phyloP scores from a whole-genome alignment of 768 basidiomycete species.

The Pholiota molesta region DNA sequence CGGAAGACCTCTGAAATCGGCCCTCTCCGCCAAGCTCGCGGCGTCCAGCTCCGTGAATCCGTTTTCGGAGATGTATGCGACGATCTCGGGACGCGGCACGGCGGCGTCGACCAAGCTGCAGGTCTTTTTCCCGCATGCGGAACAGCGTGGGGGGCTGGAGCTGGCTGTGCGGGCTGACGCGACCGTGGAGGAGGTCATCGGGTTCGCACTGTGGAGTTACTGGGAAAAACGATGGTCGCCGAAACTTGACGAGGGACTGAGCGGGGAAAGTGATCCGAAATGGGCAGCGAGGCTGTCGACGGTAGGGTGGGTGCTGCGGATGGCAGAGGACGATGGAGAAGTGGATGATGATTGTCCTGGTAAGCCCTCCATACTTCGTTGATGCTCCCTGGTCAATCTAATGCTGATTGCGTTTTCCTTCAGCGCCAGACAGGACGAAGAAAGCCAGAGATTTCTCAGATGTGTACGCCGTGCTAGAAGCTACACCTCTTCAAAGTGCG shows the following conservation, averaged over 20 bases:
- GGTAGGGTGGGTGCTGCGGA: slow-evolving; percentile 89
- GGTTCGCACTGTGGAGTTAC: slow-evolving; percentile 87
- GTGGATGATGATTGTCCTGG: slow-evolving; percentile 99
- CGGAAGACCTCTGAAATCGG: slow-evolving; percentile 51
- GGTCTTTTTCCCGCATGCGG: slow-evolving; percentile 86
- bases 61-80: slow-evolving; percentile 84
- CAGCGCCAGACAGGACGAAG: slow-evolving; percentile 88
- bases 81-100: slow-evolving; percentile 78
- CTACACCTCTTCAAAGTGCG: slow-evolving; percentile 69
- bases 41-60: slow-evolving; percentile 77
- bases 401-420: slow-evolving; percentile 5
- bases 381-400: slow-evolving; percentile 1
- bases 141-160: slow-evolving; percentile 61
- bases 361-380: slow-evolving; percentile 41
- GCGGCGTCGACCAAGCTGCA: slow-evolving; percentile 64
- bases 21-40: slow-evolving; percentile 75
- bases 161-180: slow-evolving; percentile 85
- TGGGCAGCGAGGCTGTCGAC: slow-evolving; percentile 65
- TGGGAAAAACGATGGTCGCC: slow-evolving; percentile 89
- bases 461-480: slow-evolving; percentile 87
- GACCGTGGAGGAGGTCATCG: slow-evolving; percentile 94
- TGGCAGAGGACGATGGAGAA: slow-evolving; percentile 96
- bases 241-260: slow-evolving; percentile 68
- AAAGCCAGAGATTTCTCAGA: slow-evolving; percentile 89
- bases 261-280: slow-evolving; percentile 62